Conservation (phyloP, 2,329 filamentous ascomycete species). For the Trichoderma endophyticum region DNA sequence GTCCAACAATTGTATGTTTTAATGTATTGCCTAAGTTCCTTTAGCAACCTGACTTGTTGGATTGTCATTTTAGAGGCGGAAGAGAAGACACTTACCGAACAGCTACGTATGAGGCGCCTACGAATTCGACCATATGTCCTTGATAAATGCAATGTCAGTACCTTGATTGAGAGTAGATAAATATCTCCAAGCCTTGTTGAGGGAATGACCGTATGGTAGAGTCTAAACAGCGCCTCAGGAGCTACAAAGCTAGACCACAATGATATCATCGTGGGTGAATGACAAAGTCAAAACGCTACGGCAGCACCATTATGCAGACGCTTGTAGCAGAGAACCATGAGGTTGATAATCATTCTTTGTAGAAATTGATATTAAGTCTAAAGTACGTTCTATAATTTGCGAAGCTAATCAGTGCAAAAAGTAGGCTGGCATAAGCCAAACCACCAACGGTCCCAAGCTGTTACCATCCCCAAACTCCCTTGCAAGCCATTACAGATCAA, state of each 20-base stretch:
- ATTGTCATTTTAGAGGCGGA: background rate
- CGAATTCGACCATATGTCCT: too few relatives aligned
- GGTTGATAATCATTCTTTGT: background rate
- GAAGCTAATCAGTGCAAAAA: background rate
- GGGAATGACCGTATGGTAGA: background rate
- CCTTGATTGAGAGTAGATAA: background rate
- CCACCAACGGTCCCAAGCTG: conserved; percentile 26
- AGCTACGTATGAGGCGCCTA: background rate
- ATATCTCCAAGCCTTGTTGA: background rate
- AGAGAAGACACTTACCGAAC: background rate
- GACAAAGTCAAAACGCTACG: too few relatives aligned
- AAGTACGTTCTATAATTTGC: background rate
- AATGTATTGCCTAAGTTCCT: conserved; percentile 24
- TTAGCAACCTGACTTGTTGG: conserved; percentile 24
- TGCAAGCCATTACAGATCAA: background rate
- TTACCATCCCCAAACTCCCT: background rate
- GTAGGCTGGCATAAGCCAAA: conserved; percentile 8
- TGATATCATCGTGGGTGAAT: too few relatives aligned
- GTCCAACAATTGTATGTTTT: background rate
- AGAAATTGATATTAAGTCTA: background rate
- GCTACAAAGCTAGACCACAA: background rate
- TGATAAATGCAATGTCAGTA: background rate
- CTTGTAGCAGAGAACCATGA: too few relatives aligned
- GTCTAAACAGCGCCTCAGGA: background rate
- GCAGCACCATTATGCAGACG: too few relatives aligned